Evolutionary conservation across 2,329 filamentous ascomycete genomes (phyloP), one percentile per base, ranked within the genome.

Genomic region (Fusarium anthophilum): DNA sequence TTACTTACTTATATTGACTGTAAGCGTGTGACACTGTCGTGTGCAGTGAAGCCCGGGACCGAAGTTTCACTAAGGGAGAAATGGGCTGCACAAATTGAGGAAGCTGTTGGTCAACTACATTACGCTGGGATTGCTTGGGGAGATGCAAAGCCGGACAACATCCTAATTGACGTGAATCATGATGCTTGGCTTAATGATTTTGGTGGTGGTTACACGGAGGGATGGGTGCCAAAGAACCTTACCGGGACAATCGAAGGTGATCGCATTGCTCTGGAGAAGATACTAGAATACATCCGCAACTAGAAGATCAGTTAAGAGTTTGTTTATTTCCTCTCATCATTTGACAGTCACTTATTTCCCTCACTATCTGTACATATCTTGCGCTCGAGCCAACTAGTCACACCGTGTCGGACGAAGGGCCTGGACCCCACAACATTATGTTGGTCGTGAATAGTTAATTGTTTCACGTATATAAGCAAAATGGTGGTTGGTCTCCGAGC

Each of bases 141-240:
- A 14, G 63, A 64, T 38, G 50, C 24, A 2, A 64, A 66, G 6
- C 28, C 59, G 3, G 43, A 64, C 2, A 66, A 66, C 7, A 18
- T 64, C 13, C 37, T 64, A 1, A 64, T 66, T 3, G 63, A 66
- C 17, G 22, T 20, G 4, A 35, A 56, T 2, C 0, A 44, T 5
- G 37, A 66, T 50, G 50, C 63, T 26, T 66, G 63, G 59, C 17
- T 66, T 38, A 41, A 43, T 43, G 59, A 57, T 26, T 64, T 66
- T 20, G 59, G 59, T 14, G 63, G 63, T 18, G 24, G 63, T 3
- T 66, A 57, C 10, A 66, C 59, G 0, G 28, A 20, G 22, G 59
- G 50, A n/a, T 66, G 50, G 59, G 50, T 66, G 18, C 41, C 37
- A 0, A 38, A 43, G 20, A 22, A 1, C 6, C 28, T 37, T 32